phyloP scores from a whole-genome alignment of 1,284 basidiomycete genomes.

The Tilletia horrida region DNA sequence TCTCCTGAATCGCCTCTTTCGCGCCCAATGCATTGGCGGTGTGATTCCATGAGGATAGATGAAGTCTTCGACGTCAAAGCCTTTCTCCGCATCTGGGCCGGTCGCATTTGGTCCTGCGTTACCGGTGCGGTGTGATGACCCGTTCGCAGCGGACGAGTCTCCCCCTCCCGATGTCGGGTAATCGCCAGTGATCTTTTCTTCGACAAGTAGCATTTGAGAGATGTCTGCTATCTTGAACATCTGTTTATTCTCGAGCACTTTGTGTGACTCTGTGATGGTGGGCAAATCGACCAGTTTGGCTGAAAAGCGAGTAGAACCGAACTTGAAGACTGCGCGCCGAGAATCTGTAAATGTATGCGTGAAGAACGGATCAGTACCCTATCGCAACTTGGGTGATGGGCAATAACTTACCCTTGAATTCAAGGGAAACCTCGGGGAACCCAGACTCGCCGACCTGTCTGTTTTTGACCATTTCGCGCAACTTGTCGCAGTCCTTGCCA shows the following conservation, averaged over 20 bases:
- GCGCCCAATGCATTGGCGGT: conserved; percentile 82
- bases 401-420: conserved; percentile 76
- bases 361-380: not conserved
- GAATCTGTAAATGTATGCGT: conserved; percentile 66
- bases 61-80: conserved; percentile 88
- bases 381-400: not conserved
- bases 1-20: conserved; percentile 90
- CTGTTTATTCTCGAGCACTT: conserved; percentile 84
- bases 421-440: conserved; percentile 77
- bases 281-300: conserved; percentile 96
- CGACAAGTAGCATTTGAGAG: conserved; percentile 62
- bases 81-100: conserved; percentile 62
- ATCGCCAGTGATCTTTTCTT: conserved; percentile 43
- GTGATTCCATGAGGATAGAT: conserved; percentile 97
- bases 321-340: conserved; percentile 82
- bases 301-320: conserved; percentile 75
- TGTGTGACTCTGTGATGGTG: conserved; percentile 89
- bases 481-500: conserved; percentile 61
- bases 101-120: conserved; percentile 70
- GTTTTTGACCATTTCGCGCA: conserved; percentile 65
- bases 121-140: not conserved
- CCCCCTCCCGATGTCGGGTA: not conserved
- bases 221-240: conserved; percentile 99
- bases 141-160: not conserved
- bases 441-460: conserved; percentile 65